Conservation (phyloP, 129 eudicot genomes). For the Erigeron canadensis region DNA sequence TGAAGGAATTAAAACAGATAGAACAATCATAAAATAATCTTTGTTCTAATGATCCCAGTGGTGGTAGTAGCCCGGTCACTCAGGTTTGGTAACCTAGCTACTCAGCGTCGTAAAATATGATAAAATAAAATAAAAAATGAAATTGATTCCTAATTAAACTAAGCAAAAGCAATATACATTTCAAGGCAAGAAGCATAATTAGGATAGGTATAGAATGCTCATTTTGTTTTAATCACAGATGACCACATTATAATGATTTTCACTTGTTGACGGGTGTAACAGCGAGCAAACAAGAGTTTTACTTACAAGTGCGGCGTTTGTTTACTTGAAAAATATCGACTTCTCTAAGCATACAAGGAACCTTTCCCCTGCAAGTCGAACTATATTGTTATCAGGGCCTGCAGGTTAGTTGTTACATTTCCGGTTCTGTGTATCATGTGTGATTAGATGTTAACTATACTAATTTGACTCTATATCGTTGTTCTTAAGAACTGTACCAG, state of each 20-base stretch:
- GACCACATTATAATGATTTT: conserved; percentile 6
- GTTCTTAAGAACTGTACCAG: conserved; percentile 67
- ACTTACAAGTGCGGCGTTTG: conserved; percentile 89
- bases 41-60: too few relatives aligned
- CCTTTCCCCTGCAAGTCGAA: conserved; percentile 92
- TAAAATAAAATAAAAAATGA: too few relatives aligned
- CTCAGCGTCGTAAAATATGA: too few relatives aligned
- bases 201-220: too few relatives aligned
- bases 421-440: not conserved
- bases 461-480: conserved; percentile 13
- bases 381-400: conserved; percentile 93
- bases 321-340: conserved; percentile 68
- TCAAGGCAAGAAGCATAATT: too few relatives aligned
- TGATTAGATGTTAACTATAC: not conserved
- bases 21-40: too few relatives aligned
- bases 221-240: not conserved
- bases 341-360: conserved; percentile 81
- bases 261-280: conserved; percentile 17
- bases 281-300: conserved; percentile 85
- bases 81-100: too few relatives aligned
- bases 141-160: too few relatives aligned
- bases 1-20: too few relatives aligned
- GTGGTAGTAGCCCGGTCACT: too few relatives aligned
- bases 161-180: too few relatives aligned
- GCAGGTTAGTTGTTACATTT: conserved; percentile 47